Evolutionary conservation across 2,329 filamentous ascomycete genomes (phyloP).

Genomic region (Uncinocarpus reesii): DNA sequence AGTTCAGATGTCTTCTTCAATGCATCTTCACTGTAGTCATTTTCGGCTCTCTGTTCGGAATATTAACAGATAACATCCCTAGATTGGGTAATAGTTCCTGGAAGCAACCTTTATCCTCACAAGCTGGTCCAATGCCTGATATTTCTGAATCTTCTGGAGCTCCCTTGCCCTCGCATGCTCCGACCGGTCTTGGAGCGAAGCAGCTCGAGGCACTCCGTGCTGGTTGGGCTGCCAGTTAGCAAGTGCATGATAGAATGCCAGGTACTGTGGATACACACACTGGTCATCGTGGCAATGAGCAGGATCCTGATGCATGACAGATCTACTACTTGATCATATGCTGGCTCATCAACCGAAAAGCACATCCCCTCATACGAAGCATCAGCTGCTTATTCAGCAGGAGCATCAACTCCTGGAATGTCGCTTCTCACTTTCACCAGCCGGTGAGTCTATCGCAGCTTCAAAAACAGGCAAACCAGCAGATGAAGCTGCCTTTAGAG

Average conservation of each 20-base stretch:
- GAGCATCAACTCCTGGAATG: too few species aligned
- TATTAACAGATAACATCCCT: background rate
- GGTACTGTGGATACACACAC: slow-evolving; percentile 20
- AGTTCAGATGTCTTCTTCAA: slow-evolving; percentile 37
- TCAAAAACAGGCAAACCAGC: too few species aligned
- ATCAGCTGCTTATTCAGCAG: too few species aligned
- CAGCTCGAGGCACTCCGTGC: slow-evolving; percentile 73
- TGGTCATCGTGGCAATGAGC: slow-evolving; percentile 23
- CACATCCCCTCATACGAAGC: too few species aligned
- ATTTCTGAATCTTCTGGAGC: slow-evolving; percentile 62
- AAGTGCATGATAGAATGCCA: background rate
- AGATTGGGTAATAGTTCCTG: background rate
- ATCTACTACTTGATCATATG: too few species aligned
- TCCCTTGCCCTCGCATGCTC: slow-evolving; percentile 63
- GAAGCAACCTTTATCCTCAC: slow-evolving; percentile 53
- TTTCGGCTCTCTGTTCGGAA: slow-evolving; percentile 28
- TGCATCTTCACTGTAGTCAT: slow-evolving; percentile 35
- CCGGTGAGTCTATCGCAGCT: too few species aligned
- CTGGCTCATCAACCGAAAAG: too few species aligned
- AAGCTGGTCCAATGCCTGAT: slow-evolving; percentile 58
- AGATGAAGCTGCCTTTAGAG: too few species aligned
- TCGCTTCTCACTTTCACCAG: too few species aligned
- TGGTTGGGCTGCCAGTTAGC: slow-evolving; percentile 32
- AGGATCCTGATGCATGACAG: too few species aligned
- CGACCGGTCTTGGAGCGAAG: slow-evolving; percentile 49